Evolutionary conservation across 805 yeast species (phyloP), one percentile per base, ranked within the genome.

Genomic region (Starmerella bombicola): DNA sequence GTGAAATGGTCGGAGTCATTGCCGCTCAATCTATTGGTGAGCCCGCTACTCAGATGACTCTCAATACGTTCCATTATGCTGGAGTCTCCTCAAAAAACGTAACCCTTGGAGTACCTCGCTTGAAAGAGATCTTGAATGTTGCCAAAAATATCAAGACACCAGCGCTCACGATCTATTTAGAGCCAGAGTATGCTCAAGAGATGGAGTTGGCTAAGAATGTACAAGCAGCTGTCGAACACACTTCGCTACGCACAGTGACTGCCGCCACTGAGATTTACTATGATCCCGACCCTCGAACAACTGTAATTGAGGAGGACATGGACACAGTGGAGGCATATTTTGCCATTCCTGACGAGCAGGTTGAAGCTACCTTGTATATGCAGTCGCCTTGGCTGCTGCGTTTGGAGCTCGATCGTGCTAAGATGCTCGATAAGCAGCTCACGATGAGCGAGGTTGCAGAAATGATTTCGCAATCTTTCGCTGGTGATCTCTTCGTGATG

Each of bases 111-210:
- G 95, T 85, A 58, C 96, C 96, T 46, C 93, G 96, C 72, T 73
- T 86, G 62, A 86, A 86, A 74, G 97, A 86, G 68, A 91, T 91
- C 74, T 73, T 91, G 63, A 88, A 88, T 61, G 98, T 91, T 50
- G 99, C 99, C 9, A 91, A 91, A 68, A 88, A 83, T 56, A 86
- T 91, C 71, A 91, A 88, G 66, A 91, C 99, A n/a, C 99, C 99
- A n/a, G 93, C 95, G 12, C 69, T 88, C 59, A 85, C 95, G 8
- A 95, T 88, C n/a, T 91, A 86, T 60, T 67, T 91, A 60, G 71
- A 82, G 35, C 76, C 78, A 4, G 88, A 76, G 30, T 71, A 78
- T 48, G 86, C 95, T 4, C 70, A 73, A 35, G 95, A 91, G 55
- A 88, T 86, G 62, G 96, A 86, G 60, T 76, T 70, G 63, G 97